These are phyloP conservation scores for Pseudocercospora musae DNA, from an alignment of 2,329 filamentous ascomycete genomes.

Conservation along the genomic window DNA sequence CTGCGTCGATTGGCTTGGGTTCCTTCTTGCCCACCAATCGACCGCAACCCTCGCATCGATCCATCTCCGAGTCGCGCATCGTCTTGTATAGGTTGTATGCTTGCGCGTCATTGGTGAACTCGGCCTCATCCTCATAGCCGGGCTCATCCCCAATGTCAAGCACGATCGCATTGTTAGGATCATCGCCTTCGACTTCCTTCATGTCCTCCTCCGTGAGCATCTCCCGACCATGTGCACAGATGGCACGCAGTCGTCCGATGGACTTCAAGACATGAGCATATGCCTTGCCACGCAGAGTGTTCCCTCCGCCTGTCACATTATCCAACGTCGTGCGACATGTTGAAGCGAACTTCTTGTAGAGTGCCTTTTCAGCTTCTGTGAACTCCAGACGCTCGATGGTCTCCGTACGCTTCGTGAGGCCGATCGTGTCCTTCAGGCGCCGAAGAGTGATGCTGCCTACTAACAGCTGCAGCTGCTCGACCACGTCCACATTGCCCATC, in stretches of 20 bases:
- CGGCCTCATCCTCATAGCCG: constrained; percentile 51
- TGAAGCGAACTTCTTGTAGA: constrained; percentile 82
- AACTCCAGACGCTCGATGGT: constrained; percentile 72
- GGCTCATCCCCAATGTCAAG: constrained; percentile 81
- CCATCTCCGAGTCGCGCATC: constrained; percentile 76
- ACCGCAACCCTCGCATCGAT: constrained; percentile 69
- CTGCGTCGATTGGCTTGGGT: constrained; percentile 36
- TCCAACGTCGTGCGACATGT: constrained; percentile 78
- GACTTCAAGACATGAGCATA: constrained; percentile 92
- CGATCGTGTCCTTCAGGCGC: constrained; percentile 85
- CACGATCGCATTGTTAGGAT: constrained; percentile 73
- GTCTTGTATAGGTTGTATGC: constrained; percentile 83
- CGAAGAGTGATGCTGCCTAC: constrained; percentile 94
- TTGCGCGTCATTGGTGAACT: constrained; percentile 62
- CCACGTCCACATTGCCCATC: constrained; percentile 74
- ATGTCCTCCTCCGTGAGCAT: constrained; percentile 81
- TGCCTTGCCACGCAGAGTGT: constrained; percentile 59
- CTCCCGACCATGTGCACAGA: constrained; percentile 93
- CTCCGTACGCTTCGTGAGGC: constrained; percentile 73
- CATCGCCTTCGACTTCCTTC: constrained; percentile 66
- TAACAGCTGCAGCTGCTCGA: constrained; percentile 80
- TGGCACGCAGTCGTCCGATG: constrained; percentile 81
- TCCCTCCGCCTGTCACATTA: constrained; percentile 64
- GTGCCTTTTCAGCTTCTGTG: constrained; percentile 65
- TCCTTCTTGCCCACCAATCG: constrained; percentile 60